phyloP scores from a whole-genome alignment of 768 basidiomycete genomes.

The Suillus luteus region DNA sequence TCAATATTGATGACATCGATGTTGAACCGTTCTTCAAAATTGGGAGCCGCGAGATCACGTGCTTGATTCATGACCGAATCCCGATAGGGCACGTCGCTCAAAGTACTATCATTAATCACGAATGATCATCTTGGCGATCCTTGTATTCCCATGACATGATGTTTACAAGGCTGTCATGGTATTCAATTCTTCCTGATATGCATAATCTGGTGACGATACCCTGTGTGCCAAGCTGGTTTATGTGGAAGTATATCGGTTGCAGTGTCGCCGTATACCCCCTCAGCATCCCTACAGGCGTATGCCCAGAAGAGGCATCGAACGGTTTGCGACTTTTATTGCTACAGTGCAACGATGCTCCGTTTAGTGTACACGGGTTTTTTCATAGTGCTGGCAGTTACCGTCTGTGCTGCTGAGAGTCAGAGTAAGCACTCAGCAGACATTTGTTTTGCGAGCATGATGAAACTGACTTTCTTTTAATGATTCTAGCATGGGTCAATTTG shows the following conservation, averaged over 20 bases:
- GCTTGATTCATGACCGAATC: too few relatives aligned
- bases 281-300: too few relatives aligned
- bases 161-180: too few relatives aligned
- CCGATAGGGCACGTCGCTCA: too few relatives aligned
- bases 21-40: too few relatives aligned
- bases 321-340: neutral
- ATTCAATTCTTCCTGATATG: neutral
- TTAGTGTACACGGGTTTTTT: neutral
- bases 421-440: neutral
- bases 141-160: neutral
- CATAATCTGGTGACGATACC: neutral
- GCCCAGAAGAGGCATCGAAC: neutral
- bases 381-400: neutral
- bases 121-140: neutral
- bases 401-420: neutral
- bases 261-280: too few relatives aligned
- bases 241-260: too few relatives aligned
- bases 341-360: neutral
- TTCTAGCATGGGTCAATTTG: slow-evolving; percentile 28
- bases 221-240: too few relatives aligned
- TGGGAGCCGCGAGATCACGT: too few relatives aligned
- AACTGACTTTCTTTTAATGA: neutral
- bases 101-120: too few relatives aligned
- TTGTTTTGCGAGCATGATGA: neutral
- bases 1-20: too few relatives aligned